Conservation (phyloP, 2,329 filamentous ascomycete genomes). For the Phyllosticta citribraziliensis region DNA sequence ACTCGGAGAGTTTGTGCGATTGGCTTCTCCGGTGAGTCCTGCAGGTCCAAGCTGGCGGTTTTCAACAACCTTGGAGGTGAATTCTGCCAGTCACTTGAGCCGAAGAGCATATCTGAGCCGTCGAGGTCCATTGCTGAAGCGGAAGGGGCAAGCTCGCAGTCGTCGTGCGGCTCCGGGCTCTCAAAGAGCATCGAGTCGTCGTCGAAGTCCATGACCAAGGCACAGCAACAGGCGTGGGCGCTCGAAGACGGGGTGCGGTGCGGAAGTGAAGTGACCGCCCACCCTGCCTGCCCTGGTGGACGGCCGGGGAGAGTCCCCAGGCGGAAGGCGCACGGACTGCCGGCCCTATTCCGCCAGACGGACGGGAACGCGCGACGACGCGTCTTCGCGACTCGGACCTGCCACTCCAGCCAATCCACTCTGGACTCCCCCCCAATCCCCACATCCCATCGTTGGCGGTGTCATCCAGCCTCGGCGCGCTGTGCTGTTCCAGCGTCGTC, state of each 20-base stretch:
- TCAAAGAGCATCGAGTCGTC: conserved; percentile 24
- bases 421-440: background rate
- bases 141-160: background rate
- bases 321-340: background rate
- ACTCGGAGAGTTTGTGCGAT: background rate
- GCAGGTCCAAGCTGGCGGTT: background rate
- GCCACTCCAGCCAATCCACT: background rate
- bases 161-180: background rate
- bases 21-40: background rate
- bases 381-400: background rate
- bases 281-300: background rate
- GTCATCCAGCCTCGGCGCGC: background rate
- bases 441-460: background rate
- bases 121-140: background rate
- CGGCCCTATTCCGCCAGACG: background rate
- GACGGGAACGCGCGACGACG: background rate
- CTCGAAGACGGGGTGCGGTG: background rate
- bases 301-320: background rate
- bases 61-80: background rate
- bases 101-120: background rate
- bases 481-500: background rate
- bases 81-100: background rate
- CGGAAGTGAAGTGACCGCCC: background rate
- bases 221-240: background rate
- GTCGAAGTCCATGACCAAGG: background rate